Evolutionary conservation across 257 asterid genomes (phyloP), one percentile per base, ranked within the genome.

Genomic region (Salvia rosmarinus): DNA sequence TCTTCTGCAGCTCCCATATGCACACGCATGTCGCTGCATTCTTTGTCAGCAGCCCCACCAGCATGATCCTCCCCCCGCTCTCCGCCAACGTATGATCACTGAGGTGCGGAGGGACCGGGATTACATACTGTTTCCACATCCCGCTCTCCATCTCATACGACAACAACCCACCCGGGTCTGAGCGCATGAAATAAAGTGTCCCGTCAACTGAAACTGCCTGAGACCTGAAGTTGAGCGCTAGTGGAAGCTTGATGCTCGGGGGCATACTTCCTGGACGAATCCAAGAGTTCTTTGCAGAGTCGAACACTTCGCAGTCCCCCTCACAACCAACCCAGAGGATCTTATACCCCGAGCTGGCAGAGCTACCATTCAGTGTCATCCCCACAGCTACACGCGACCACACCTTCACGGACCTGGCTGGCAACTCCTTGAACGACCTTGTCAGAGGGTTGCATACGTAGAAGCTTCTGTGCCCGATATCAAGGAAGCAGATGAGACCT

Each of bases 1-100:
- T 94, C 89, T 85, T 94, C 78, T 94, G 96, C 81, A 94, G 89
- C 91, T 94, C 99, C 99, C 99, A 91, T 35, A 94, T 85, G 89
- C 96, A 94, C 40, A 94, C 89, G 6, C 99, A 94, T 1, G 97
- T 85, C 55, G 98, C 99, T 0, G 98, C 99, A 34, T 94, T 94
- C 85, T 91, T 91, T 0, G 83, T 91, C 70, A 94, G 85, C 85
- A 91, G 83, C 67, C 99, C 99, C 77, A 89, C 95, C 0, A 94
- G 96, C 95, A 94, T 81, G 47, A 94, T 83, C 84, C 89, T 83
- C 44, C 99, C 97, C 69, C 81, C 87, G 19, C 89, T 81, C 60
- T 89, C 96, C 0, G 99, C 97, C 66, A 94, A 78, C 11, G 92
- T 77, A 12, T 82, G 88, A 52, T 91, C 96, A 42, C 93, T 88